A percentile compares a stretch with the other conserved stretches of the same genome.
Evolutionary conservation across 768 basidiomycete species (phyloP).

Genomic region (Boletus sensibilis): DNA sequence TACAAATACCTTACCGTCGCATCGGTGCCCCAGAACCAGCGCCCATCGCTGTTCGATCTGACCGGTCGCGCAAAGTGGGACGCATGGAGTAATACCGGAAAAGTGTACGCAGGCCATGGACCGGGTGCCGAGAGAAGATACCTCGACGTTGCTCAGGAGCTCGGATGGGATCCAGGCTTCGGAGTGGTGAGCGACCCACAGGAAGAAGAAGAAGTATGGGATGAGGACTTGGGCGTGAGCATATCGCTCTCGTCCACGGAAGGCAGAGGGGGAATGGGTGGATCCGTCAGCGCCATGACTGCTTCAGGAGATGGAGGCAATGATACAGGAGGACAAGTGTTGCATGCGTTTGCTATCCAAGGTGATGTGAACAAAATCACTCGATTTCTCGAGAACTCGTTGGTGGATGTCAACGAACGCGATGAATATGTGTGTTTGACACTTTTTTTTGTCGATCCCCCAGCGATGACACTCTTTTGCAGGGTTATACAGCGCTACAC

Average conservation of each 20-base stretch:
- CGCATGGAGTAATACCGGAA: constrained; percentile 62
- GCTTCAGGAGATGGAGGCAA: constrained; percentile 37
- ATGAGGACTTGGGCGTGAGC: constrained; percentile 37
- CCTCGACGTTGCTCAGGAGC: constrained; percentile 59
- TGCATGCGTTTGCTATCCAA: constrained; percentile 65
- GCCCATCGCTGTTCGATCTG: constrained; percentile 78
- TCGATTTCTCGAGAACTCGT: constrained; percentile 43
- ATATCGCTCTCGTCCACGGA: constrained; percentile 23
- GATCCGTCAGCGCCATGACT: constrained; percentile 59
- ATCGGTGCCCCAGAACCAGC: constrained; percentile 48
- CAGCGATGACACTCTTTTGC: constrained; percentile 6
- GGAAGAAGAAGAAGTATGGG: constrained; percentile 40
- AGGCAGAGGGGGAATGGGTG: constrained; percentile 48
- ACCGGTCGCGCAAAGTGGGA: constrained; percentile 86
- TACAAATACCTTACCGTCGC: constrained; percentile 75
- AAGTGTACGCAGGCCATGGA: constrained; percentile 43
- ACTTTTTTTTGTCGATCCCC: not conserved
- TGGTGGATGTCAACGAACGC: constrained; percentile 51
- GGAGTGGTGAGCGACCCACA: constrained; percentile 4
- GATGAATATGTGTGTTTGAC: constrained; percentile 71
- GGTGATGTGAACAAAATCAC: constrained; percentile 50
- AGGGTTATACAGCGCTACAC: constrained; percentile 91
- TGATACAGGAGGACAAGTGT: constrained; percentile 40
- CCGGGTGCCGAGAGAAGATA: constrained; percentile 62
- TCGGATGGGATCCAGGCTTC: constrained; percentile 63